These are phyloP conservation scores for Fusarium circinatum DNA, from an alignment of 2,329 filamentous ascomycete genomes.

Conservation along the genomic window DNA sequence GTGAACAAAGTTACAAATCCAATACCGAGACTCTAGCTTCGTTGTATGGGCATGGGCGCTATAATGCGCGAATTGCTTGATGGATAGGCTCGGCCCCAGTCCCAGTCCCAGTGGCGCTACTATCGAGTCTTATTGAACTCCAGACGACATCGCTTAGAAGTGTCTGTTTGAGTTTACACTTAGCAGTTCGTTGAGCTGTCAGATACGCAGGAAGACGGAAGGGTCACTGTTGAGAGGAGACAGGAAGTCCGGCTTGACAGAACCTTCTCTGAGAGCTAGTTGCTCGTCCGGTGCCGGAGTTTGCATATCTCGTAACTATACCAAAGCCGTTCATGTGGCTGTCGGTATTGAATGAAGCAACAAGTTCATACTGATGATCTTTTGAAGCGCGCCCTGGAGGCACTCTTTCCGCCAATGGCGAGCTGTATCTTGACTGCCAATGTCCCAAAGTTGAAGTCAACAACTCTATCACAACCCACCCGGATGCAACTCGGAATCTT, in stretches of 20 bases:
- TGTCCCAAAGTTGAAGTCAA: neutral
- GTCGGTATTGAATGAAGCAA: neutral
- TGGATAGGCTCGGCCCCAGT: neutral
- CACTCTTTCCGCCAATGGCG: slow-evolving; percentile 11
- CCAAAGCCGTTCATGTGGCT: neutral
- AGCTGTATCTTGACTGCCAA: neutral
- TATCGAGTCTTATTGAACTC: slow-evolving; percentile 18
- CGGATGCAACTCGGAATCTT: neutral
- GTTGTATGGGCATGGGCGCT: slow-evolving; percentile 10
- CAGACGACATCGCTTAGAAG: neutral
- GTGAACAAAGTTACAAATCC: neutral
- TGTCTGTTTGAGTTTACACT: slow-evolving; percentile 27
- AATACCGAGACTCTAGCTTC: slow-evolving; percentile 15
- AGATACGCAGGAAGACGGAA: slow-evolving; percentile 11
- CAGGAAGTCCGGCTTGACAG: neutral
- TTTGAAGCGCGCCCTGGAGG: neutral
- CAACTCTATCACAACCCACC: neutral
- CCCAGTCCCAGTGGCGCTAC: slow-evolving; percentile 9
- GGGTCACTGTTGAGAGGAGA: neutral
- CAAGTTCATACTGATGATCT: neutral
- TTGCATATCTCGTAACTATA: neutral
- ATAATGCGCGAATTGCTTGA: slow-evolving; percentile 14
- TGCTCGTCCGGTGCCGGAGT: slow-evolving; percentile 24
- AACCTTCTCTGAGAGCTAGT: neutral
- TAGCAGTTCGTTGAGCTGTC: slow-evolving; percentile 23